A percentile compares a stretch with the other conserved stretches of the same genome.
Evolutionary conservation across 345 rosid genomes (phyloP).

Genomic region (Corchorus olitorius): DNA sequence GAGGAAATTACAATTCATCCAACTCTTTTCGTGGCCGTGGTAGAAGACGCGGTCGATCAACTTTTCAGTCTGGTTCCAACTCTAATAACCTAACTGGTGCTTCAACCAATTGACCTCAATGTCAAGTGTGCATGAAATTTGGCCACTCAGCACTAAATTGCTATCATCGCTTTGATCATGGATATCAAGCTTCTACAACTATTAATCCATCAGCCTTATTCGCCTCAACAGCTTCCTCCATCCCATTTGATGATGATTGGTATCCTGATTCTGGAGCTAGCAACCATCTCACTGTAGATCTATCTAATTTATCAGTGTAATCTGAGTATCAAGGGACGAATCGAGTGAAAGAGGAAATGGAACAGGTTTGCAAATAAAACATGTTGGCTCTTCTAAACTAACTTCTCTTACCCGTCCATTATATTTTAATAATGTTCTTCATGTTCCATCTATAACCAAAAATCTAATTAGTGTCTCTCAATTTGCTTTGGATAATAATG

Average conservation of each 20-base stretch:
- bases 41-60: too few species aligned
- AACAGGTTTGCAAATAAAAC: not conserved
- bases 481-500: not conserved
- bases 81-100: too few species aligned
- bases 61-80: too few species aligned
- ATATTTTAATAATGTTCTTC: not conserved
- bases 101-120: too few species aligned
- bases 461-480: not conserved
- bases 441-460: constrained; percentile 4
- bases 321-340: not conserved
- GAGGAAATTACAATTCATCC: too few species aligned
- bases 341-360: not conserved
- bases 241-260: not conserved
- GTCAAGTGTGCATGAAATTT: too few species aligned
- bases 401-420: not conserved
- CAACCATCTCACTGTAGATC: not conserved
- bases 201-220: too few species aligned
- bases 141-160: too few species aligned
- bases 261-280: not conserved
- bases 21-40: too few species aligned
- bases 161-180: too few species aligned
- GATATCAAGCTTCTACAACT: too few species aligned
- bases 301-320: not conserved
- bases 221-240: not conserved
- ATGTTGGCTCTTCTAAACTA: not conserved